A percentile compares a stretch with the other conserved stretches of the same genome.
Conservation (phyloP, 257 asterid genomes). For the Dorcoceras hygrometricum region DNA sequence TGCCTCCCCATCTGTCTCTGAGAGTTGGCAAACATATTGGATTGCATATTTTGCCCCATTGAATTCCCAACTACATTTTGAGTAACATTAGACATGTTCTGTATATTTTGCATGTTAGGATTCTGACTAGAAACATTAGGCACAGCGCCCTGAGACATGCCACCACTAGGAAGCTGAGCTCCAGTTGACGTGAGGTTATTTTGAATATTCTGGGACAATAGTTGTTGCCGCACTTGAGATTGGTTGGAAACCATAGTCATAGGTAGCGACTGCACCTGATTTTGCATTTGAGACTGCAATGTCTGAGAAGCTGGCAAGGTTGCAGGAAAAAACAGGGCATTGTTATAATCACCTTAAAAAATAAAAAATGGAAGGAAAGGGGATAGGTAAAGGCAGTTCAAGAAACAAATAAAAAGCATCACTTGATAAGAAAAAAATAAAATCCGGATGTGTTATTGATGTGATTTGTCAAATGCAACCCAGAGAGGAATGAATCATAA, state of each 20-base stretch:
- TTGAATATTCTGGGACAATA: slow-evolving; percentile 65
- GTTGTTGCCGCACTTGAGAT: slow-evolving; percentile 75
- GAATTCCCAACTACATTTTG: slow-evolving; percentile 58
- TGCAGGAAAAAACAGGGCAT: slow-evolving; percentile 19
- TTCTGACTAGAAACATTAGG: slow-evolving; percentile 68
- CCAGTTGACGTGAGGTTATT: slow-evolving; percentile 61
- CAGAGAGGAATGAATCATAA: slow-evolving; percentile 1
- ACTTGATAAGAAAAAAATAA: slow-evolving; percentile 2
- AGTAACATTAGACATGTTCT: slow-evolving; percentile 54
- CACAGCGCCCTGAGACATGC: slow-evolving; percentile 57
- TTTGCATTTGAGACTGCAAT: slow-evolving; percentile 76
- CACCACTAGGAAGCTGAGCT: slow-evolving; percentile 55
- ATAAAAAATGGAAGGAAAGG: slow-evolving; percentile 14
- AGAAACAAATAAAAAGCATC: background rate
- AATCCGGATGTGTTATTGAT: background rate
- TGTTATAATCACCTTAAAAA: slow-evolving; percentile 6
- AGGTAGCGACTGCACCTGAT: slow-evolving; percentile 67
- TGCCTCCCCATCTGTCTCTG: slow-evolving; percentile 85
- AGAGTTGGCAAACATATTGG: slow-evolving; percentile 68
- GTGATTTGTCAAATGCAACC: slow-evolving; percentile 14
- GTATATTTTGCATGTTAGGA: slow-evolving; percentile 66
- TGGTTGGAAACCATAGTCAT: slow-evolving; percentile 60
- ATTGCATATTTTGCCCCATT: slow-evolving; percentile 71
- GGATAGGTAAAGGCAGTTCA: slow-evolving; percentile 14
- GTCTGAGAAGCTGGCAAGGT: slow-evolving; percentile 56